These are phyloP conservation scores for Coemansia sp. DNA, from an alignment of 192 early-diverging fungal genomes.

Conservation along the genomic window DNA sequence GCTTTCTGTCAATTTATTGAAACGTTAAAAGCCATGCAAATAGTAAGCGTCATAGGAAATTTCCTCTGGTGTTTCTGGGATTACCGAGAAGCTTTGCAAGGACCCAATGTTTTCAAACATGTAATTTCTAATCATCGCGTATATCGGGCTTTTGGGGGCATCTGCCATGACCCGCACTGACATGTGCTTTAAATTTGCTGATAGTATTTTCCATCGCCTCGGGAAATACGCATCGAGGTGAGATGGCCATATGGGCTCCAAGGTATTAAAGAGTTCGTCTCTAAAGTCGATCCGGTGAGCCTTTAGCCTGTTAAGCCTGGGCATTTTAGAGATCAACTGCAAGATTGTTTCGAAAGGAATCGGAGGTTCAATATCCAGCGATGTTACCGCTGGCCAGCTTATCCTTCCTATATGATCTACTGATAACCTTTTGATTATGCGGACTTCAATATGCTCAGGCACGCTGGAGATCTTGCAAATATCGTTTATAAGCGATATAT, in stretches of 20 bases:
- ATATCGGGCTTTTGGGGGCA: background rate
- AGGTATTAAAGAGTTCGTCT: background rate
- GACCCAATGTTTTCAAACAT: background rate
- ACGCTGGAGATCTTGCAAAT: background rate
- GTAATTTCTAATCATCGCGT: background rate
- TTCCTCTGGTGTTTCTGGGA: background rate
- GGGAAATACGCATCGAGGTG: background rate
- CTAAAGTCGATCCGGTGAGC: background rate
- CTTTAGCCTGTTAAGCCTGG: background rate
- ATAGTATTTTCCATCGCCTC: background rate
- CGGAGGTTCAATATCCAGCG: background rate
- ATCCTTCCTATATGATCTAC: background rate
- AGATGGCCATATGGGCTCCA: background rate
- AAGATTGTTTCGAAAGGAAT: background rate
- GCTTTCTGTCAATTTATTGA: background rate
- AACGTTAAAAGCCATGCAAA: background rate
- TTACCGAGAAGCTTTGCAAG: constrained; percentile 4
- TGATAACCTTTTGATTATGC: background rate
- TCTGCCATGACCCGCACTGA: background rate
- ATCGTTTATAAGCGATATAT: background rate
- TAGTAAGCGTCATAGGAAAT: background rate
- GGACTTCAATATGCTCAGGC: background rate
- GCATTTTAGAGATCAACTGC: background rate
- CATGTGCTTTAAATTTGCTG: background rate
- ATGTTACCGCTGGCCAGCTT: background rate